phyloP scores from a whole-genome alignment of 108 stramenopile genomes.

The Pseudonitzschia multiseries region DNA sequence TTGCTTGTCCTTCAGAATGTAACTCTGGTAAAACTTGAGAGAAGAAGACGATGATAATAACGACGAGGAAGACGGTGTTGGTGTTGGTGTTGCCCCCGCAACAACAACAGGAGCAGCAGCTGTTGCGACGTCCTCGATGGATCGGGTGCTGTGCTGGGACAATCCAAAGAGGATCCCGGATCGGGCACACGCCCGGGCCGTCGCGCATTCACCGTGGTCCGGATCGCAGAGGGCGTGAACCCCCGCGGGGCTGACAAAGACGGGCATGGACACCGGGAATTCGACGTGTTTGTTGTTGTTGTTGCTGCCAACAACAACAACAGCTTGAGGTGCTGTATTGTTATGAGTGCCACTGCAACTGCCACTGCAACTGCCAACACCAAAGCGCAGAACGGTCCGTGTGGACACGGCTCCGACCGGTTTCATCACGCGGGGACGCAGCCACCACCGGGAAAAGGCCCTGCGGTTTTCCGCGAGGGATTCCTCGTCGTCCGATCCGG shows the following conservation, averaged over 20 bases:
- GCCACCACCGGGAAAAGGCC: conserved; percentile 63
- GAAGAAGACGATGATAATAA: not conserved
- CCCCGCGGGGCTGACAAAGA: conserved; percentile 76
- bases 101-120: conserved; percentile 22
- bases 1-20: conserved; percentile 74
- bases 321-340: too few relatives aligned
- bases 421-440: conserved; percentile 75
- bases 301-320: not conserved
- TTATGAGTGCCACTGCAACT: not conserved
- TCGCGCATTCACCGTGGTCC: conserved; percentile 71
- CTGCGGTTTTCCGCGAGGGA: conserved; percentile 61
- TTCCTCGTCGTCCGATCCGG: conserved; percentile 75
- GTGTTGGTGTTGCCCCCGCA: too few relatives aligned
- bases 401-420: conserved; percentile 57
- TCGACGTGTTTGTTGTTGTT: not conserved
- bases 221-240: conserved; percentile 68
- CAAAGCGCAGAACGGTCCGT: conserved; percentile 46
- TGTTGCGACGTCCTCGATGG: conserved; percentile 70
- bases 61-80: conserved; percentile 23
- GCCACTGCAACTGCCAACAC: not conserved
- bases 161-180: conserved; percentile 63
- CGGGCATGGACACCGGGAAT: conserved; percentile 51
- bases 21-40: conserved; percentile 63
- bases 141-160: conserved; percentile 75
- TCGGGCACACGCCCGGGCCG: conserved; percentile 53